Percentiles rank a stretch among this genome's conserved stretches.
phyloP scores from a whole-genome alignment of 1,284 basidiomycete genomes.

The Naganishia cerealis region DNA sequence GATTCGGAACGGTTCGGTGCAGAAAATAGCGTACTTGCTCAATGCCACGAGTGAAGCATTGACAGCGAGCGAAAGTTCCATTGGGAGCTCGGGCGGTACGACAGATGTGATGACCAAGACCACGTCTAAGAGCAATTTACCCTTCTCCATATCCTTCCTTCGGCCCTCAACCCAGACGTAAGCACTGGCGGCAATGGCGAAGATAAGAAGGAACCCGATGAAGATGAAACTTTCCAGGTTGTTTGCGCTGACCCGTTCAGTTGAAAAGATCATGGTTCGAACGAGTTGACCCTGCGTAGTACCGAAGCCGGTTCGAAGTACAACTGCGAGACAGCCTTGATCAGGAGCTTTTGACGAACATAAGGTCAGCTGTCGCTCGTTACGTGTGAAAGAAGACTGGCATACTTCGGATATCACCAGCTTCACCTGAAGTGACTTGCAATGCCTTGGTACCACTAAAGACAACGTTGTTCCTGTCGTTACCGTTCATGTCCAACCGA shows the following conservation, averaged over 20 bases:
- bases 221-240: slow-evolving; percentile 91
- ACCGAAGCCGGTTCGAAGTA: slow-evolving; percentile 92
- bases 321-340: slow-evolving; percentile 82
- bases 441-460: slow-evolving; percentile 94
- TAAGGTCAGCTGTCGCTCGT: background rate
- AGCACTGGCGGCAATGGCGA: slow-evolving; percentile 90
- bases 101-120: slow-evolving; percentile 92
- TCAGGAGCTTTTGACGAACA: slow-evolving; percentile 65
- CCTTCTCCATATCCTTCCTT: slow-evolving; percentile 84
- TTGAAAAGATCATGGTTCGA: slow-evolving; percentile 95
- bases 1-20: slow-evolving; percentile 94
- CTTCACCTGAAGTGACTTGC: slow-evolving; percentile 64
- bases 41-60: slow-evolving; percentile 90
- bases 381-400: background rate
- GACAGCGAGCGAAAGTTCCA: slow-evolving; percentile 92
- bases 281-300: slow-evolving; percentile 94
- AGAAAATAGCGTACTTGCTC: slow-evolving; percentile 92
- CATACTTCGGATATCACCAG: slow-evolving; percentile 47
- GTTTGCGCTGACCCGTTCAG: slow-evolving; percentile 89
- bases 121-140: slow-evolving; percentile 87
- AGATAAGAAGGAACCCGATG: slow-evolving; percentile 91
- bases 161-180: slow-evolving; percentile 96
- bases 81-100: slow-evolving; percentile 90
- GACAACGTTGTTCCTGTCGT: slow-evolving; percentile 81
- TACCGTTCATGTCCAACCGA: slow-evolving; percentile 74